Evolutionary conservation across 768 basidiomycete genomes (phyloP), one percentile per base, ranked within the genome.

Genomic region (Trametopsis cervina): DNA sequence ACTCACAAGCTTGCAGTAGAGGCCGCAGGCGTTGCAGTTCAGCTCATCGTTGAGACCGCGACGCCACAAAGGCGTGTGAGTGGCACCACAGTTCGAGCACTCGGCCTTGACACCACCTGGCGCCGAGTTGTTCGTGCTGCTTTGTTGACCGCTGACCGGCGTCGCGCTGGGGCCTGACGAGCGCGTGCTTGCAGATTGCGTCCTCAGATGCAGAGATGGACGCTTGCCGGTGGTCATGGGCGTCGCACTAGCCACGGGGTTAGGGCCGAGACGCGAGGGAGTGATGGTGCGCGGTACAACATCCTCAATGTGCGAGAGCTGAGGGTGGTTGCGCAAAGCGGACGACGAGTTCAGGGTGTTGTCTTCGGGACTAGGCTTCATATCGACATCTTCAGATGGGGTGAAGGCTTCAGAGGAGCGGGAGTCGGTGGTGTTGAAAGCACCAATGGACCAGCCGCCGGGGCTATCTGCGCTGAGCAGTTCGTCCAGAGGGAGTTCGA

Each of bases 31-130:
- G 56, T 92, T 91, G 61, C 89, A 91, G 57, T 92, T 92, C 49
- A 92, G 64, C 67, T 92, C 89, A 54, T 92, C 89, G 53, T 90
- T 91, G 56, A 92, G 64, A 0, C 89, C 89, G 2, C 89, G 75
- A 15, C 89, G 73, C 89, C 89, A 92, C 22, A 92, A 75, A 5
- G 89, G 89, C 0, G 89, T 91, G 54, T 89, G 88, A 0, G 88
- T 91, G 3, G 89, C 89, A 18, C 89, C 89, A 57, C 89, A 91
- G 64, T 90, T 91, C 5, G 83, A 83, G 59, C 89, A 91, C 57
- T 90, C 89, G 4, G 86, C 85, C 68, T 90, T 91, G 50, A 76
- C 74, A 24, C 77, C 77, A 18, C 73, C 75, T 4, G 75, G 76
- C 1, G 76, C 75, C 22, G 73, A 67, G 57, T 69, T 69, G 48